Conservation (phyloP, 202 grass and related monocot genomes). For the Alloteropsis angusta region DNA sequence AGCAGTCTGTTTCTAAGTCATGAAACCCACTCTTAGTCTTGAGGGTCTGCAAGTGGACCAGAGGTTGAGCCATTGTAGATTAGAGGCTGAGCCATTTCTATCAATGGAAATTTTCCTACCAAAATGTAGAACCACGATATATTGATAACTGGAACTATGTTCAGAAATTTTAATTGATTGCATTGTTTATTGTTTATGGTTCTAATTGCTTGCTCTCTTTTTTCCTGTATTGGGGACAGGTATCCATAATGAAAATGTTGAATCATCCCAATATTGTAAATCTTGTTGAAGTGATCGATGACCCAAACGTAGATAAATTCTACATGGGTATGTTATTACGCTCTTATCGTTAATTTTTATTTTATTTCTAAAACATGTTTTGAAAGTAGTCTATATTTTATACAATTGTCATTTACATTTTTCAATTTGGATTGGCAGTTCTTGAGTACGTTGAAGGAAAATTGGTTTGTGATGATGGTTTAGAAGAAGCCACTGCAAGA, state of each 20-base stretch:
- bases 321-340: slow-evolving; percentile 67
- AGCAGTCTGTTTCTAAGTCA: neutral
- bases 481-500: slow-evolving; percentile 66
- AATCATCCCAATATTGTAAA: slow-evolving; percentile 92
- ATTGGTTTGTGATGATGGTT: slow-evolving; percentile 57
- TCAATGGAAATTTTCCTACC: neutral
- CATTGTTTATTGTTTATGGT: neutral
- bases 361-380: neutral
- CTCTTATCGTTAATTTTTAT: neutral
- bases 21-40: neutral
- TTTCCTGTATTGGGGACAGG: slow-evolving; percentile 37
- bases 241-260: slow-evolving; percentile 90
- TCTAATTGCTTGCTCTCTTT: neutral
- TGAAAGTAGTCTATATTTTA: neutral
- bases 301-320: slow-evolving; percentile 65
- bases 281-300: slow-evolving; percentile 89
- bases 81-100: neutral
- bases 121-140: neutral
- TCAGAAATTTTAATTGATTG: neutral
- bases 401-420: neutral
- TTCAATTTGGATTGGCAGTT: slow-evolving; percentile 30
- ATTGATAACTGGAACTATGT: neutral
- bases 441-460: slow-evolving; percentile 85
- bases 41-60: neutral
- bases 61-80: no score